Base-by-base conservation (phyloP, 352 stramenopile genomes). In the Pythium aristosporum region DNA sequence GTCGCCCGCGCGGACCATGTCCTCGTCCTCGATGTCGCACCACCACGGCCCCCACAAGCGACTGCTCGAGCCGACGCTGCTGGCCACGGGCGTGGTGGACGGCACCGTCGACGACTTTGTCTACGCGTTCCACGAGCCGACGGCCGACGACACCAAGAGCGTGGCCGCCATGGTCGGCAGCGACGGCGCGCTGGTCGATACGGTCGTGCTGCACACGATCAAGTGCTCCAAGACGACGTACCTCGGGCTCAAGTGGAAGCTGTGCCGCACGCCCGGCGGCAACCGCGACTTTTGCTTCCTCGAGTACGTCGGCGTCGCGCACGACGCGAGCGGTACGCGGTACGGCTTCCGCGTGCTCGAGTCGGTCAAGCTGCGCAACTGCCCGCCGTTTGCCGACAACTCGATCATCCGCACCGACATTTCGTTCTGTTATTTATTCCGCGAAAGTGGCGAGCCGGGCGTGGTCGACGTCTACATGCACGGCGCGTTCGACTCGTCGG, bases 391-490 rank as follows among this genome's bases (percentile, higher is more conserved):
- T 30, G 78, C 79, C 20, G 82, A 91, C 67, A 91, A 91, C 63
- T 89, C 82, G 46, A 89, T 91, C 68, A 76, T 87, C 18, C 82
- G 82, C 28, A 81, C 77, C 5, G 75, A 88, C 53, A 68, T 89
- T 60, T 89, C 79, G 23, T 89, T 88, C 56, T 87, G 79, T 61
- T 91, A 81, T 68, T 80, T 91, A 66, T 88, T 89, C 63, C 74
- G 78, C n/a, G 71, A 81, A 20, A 76, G 71, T 15, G 78, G 68
- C 12, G 57, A 78, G 20, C 68, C 76, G 0, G 78, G 84, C 13
- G 71, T 85, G 32, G 73, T 91, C 2, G 79, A 91, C 34, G 76
- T 91, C 43, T 91, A 87, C 61, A 85, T 89, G 79, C 64, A 85
- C 21, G 82, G 82, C n/a, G 72, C 82, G 6, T 91, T 78, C 47